Conservation (phyloP, 2,329 filamentous ascomycete species). For the Aureobasidium sp. region DNA sequence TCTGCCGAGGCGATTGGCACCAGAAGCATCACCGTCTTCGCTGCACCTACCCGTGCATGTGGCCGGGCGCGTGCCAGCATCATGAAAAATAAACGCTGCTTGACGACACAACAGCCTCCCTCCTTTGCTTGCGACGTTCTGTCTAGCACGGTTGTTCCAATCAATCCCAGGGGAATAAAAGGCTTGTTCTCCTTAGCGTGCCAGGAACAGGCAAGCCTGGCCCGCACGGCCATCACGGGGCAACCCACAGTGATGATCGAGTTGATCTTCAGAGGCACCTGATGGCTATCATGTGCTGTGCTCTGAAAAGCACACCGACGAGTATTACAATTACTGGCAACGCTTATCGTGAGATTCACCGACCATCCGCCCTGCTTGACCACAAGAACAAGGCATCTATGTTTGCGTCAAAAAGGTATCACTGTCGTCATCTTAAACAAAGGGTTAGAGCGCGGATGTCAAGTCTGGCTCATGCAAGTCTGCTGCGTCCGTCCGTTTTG, state of each 20-base stretch:
- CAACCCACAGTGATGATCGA: neutral
- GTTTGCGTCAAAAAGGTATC: neutral
- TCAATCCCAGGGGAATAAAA: constrained; percentile 2
- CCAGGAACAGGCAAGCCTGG: constrained; percentile 9
- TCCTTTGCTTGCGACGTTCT: constrained; percentile 5
- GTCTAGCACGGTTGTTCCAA: neutral
- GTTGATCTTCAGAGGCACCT: constrained; percentile 4
- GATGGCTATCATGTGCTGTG: constrained; percentile 5
- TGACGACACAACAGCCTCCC: constrained; percentile 4
- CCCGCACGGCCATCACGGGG: neutral
- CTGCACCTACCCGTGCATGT: constrained; percentile 12
- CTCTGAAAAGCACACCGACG: neutral
- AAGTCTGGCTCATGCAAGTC: constrained; percentile 2
- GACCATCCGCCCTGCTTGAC: neutral
- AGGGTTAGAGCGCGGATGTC: neutral
- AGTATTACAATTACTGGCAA: constrained; percentile 6
- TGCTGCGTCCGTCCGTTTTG: constrained; percentile 6
- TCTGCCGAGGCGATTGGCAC: constrained; percentile 9
- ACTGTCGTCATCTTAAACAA: neutral
- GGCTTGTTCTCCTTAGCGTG: constrained; percentile 10
- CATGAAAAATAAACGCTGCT: neutral
- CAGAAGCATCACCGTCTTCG: constrained; percentile 5
- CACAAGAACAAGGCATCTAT: neutral
- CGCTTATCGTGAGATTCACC: neutral
- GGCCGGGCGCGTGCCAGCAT: constrained; percentile 8